A percentile compares a stretch with the other conserved stretches of the same genome.
Conservation (phyloP, 345 rosid genomes). For the Excoecaria cochinchinensis region DNA sequence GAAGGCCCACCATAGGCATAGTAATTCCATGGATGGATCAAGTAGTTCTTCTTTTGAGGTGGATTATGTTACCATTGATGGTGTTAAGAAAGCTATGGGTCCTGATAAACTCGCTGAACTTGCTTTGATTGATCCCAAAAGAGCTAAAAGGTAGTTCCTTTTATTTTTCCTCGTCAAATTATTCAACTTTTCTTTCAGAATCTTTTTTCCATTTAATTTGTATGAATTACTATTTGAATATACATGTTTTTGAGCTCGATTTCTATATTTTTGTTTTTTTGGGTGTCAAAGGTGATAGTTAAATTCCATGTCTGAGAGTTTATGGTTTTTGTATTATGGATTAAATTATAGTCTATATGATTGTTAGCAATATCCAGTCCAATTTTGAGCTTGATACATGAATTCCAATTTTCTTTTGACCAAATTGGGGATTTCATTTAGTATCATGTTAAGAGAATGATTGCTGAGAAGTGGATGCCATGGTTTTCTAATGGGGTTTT, state of each 20-base stretch:
- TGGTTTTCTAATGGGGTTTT: conserved; percentile 11
- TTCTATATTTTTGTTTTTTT: background rate
- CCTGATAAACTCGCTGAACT: conserved; percentile 85
- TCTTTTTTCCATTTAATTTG: background rate
- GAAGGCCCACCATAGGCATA: conserved; percentile 67
- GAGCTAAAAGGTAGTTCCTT: conserved; percentile 75
- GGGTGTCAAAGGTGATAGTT: background rate
- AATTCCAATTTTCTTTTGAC: background rate
- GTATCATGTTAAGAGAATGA: background rate
- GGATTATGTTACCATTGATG: conserved; percentile 58
- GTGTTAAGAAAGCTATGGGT: conserved; percentile 74
- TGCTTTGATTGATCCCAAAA: conserved; percentile 85
- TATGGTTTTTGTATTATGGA: background rate
- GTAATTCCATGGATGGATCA: conserved; percentile 84
- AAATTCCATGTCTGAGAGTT: background rate
- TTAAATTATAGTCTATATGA: background rate
- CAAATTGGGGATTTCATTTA: background rate
- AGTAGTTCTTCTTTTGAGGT: conserved; percentile 50
- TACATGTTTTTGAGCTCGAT: background rate
- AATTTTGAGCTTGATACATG: background rate
- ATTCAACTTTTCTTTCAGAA: background rate
- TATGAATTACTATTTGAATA: background rate
- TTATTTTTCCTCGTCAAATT: background rate
- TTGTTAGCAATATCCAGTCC: background rate
- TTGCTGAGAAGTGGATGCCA: background rate